phyloP scores from a whole-genome alignment of 805 yeast genomes.

The Nakazawaea anatomiae region DNA sequence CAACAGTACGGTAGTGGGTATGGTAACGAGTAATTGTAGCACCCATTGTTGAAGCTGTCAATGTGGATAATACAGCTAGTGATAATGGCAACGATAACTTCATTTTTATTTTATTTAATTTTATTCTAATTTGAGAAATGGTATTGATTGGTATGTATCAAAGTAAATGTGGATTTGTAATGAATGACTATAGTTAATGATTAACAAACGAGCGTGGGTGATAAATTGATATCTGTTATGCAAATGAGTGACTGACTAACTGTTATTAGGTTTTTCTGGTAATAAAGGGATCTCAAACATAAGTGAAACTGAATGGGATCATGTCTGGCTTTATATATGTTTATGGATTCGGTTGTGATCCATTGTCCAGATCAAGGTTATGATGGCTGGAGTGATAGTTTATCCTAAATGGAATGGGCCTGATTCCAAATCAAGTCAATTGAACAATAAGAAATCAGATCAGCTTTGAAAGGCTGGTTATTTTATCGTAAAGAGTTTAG shows the following conservation, averaged over 20 bases:
- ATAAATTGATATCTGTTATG: neutral
- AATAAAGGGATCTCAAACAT: neutral
- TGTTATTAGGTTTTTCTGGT: neutral
- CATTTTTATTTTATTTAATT: constrained; percentile 3
- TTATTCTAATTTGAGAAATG: no score
- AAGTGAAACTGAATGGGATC: neutral
- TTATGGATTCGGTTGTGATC: no score
- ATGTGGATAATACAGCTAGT: constrained; percentile 7
- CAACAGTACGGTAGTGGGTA: constrained; percentile 7
- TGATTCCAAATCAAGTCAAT: neutral
- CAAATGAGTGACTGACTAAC: constrained; percentile 4
- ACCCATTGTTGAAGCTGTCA: constrained; percentile 9
- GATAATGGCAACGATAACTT: constrained; percentile 10
- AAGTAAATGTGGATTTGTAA: neutral
- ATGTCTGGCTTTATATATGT: neutral
- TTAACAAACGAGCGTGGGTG: neutral
- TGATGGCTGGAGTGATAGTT: neutral
- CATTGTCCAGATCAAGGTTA: neutral
- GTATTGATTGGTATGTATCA: no score
- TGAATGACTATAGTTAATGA: constrained; percentile 6
- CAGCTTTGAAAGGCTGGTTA: neutral
- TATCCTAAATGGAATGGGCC: neutral
- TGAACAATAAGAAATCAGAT: neutral
- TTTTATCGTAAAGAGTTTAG: neutral
- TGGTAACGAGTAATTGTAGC: constrained; percentile 5